Conservation (phyloP, 2,329 filamentous ascomycete genomes). For the Botrytis aclada region DNA sequence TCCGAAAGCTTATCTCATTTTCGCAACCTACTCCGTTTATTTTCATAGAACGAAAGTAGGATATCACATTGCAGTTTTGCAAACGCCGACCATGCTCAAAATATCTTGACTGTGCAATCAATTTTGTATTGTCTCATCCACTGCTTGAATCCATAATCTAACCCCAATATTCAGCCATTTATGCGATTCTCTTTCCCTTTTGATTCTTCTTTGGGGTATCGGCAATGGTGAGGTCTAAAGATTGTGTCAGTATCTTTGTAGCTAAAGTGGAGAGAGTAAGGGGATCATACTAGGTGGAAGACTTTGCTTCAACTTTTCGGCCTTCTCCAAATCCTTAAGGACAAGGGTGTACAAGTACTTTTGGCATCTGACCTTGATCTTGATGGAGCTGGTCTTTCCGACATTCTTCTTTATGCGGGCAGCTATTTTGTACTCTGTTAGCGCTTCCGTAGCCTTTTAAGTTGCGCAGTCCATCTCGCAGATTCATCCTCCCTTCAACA, state of each 20-base stretch:
- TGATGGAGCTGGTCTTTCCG: conserved; percentile 77
- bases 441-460: conserved; percentile 23
- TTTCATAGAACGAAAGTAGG: neutral
- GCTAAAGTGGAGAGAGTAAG: neutral
- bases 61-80: conserved; percentile 16
- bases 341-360: conserved; percentile 96
- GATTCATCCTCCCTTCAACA: neutral
- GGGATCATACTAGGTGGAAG: conserved; percentile 83
- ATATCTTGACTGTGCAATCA: conserved; percentile 16
- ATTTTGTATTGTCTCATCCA: conserved; percentile 17
- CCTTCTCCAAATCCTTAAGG: conserved; percentile 98
- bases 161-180: conserved; percentile 17
- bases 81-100: conserved; percentile 10
- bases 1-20: conserved; percentile 13
- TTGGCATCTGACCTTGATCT: conserved; percentile 99
- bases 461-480: conserved; percentile 1
- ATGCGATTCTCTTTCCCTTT: conserved; percentile 39
- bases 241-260: conserved; percentile 13
- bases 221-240: conserved; percentile 54
- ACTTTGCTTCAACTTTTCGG: conserved; percentile 99
- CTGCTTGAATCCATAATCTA: conserved; percentile 17
- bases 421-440: conserved; percentile 49
- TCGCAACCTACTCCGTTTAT: neutral
- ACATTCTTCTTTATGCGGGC: conserved; percentile 92
- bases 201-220: conserved; percentile 62